Percentiles rank a stretch among this genome's conserved stretches.
Conservation (phyloP, 225 moss, liverwort and hornwort species). For the Marchantia polymorpha region DNA sequence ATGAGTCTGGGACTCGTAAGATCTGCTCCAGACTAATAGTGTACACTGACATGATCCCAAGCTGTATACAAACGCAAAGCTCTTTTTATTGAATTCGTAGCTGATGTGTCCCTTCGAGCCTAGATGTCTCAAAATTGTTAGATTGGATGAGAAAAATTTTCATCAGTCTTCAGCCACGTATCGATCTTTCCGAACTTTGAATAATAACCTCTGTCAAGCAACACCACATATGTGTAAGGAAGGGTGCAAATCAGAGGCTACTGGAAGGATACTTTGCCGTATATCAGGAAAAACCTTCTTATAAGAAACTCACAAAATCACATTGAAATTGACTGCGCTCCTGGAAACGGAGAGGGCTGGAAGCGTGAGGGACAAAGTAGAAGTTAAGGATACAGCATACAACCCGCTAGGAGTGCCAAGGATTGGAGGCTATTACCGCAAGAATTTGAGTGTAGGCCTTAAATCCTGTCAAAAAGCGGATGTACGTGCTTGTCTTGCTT, state of each 20-base stretch:
- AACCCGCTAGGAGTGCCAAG: neutral
- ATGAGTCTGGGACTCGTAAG: neutral
- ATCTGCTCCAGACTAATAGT: neutral
- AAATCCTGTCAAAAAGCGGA: slow-evolving; percentile 83
- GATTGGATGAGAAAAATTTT: neutral
- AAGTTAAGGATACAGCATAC: too few species aligned
- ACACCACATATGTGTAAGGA: neutral
- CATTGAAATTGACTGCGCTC: neutral
- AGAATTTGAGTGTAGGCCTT: slow-evolving; percentile 95
- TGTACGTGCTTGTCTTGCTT: slow-evolving; percentile 87
- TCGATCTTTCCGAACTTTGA: slow-evolving; percentile 90
- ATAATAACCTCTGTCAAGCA: slow-evolving; percentile 71
- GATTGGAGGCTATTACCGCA: slow-evolving; percentile 51
- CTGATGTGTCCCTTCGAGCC: neutral
- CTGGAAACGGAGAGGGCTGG: slow-evolving; percentile 22
- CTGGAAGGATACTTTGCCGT: too few species aligned
- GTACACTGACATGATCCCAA: slow-evolving; percentile 1
- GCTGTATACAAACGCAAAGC: neutral
- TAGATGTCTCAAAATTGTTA: neutral
- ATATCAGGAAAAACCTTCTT: too few species aligned
- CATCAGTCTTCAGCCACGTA: slow-evolving; percentile 77
- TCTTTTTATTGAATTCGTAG: neutral
- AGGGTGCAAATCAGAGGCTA: neutral
- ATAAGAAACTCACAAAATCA: too few species aligned
- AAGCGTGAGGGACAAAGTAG: slow-evolving; percentile 23